phyloP scores from a whole-genome alignment of 768 basidiomycete genomes.

The Gelatoporia subvermispora region DNA sequence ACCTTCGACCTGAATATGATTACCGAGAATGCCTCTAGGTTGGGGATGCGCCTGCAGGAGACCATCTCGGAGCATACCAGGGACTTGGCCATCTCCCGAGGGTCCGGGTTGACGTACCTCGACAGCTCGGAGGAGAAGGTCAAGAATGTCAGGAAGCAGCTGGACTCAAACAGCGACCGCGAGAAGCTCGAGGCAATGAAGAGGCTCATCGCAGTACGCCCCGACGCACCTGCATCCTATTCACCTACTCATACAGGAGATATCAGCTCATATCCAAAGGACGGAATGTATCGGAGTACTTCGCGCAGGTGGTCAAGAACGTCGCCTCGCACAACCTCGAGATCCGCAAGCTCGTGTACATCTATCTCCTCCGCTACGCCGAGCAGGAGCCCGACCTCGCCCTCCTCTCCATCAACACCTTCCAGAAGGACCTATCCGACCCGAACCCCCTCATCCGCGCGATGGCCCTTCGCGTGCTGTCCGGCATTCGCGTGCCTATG shows the following conservation, averaged over 20 bases:
- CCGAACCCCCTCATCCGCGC: conserved; percentile 91
- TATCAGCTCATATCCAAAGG: conserved; percentile 86
- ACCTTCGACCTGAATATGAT: conserved; percentile 34
- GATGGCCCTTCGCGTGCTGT: conserved; percentile 91
- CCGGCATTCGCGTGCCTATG: conserved; percentile 86
- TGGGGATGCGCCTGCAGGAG: conserved; percentile 81
- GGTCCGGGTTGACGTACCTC: conserved; percentile 52
- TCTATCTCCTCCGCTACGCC: conserved; percentile 93
- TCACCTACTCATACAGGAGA: background rate
- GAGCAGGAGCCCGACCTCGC: conserved; percentile 92
- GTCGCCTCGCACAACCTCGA: conserved; percentile 91
- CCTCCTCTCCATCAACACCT: conserved; percentile 94
- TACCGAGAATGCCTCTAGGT: conserved; percentile 78
- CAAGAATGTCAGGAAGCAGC: conserved; percentile 77
- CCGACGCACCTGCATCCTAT: background rate
- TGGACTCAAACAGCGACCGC: conserved; percentile 83
- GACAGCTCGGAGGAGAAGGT: conserved; percentile 77
- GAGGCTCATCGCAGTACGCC: conserved; percentile 82
- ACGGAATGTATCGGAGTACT: conserved; percentile 87
- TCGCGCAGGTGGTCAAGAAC: conserved; percentile 95
- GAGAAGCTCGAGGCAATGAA: conserved; percentile 97
- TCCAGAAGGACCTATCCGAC: conserved; percentile 94
- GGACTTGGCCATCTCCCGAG: conserved; percentile 58
- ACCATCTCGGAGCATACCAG: conserved; percentile 77
- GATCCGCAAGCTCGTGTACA: conserved; percentile 95